Evolutionary conservation across 2,329 filamentous ascomycete species (phyloP).

Genomic region (Leptographium wingfieldii): DNA sequence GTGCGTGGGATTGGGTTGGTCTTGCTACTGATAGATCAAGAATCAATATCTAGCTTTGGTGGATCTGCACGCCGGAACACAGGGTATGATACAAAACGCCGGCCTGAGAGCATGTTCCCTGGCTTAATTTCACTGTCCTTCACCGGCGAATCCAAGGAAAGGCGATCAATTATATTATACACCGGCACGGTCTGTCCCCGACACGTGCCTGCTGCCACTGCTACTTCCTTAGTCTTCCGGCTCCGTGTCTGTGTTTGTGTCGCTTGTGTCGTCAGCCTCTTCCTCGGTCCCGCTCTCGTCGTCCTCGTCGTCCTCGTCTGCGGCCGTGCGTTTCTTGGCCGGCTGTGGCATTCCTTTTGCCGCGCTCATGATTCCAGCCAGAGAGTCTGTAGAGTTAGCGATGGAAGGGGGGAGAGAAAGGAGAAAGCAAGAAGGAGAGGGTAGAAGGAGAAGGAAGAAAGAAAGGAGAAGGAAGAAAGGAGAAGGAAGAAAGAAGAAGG

Average conservation of each 20-base stretch:
- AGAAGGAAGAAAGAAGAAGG: not conserved
- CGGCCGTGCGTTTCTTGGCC: conserved; percentile 32
- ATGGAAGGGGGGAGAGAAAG: not conserved
- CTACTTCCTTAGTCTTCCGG: conserved; percentile 33
- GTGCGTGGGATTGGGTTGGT: no score
- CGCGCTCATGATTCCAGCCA: conserved; percentile 82
- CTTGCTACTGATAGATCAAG: no score
- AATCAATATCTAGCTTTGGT: no score
- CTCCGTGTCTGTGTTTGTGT: conserved; percentile 57
- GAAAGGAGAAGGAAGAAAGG: conserved; percentile 10
- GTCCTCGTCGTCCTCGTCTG: conserved; percentile 47
- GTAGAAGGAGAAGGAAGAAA: not conserved
- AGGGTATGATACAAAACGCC: not conserved
- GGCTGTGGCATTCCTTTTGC: conserved; percentile 58
- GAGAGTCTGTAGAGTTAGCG: conserved; percentile 48
- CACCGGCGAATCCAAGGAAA: not conserved
- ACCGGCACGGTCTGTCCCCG: not conserved
- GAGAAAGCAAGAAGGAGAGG: no score
- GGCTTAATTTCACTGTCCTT: not conserved
- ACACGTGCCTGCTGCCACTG: not conserved
- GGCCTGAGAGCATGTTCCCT: not conserved
- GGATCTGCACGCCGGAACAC: not conserved
- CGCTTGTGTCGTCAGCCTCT: conserved; percentile 52
- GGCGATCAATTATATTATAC: not conserved
- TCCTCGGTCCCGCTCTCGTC: conserved; percentile 79